Percentiles rank a stretch among this genome's conserved stretches.
Evolutionary conservation across 2,329 filamentous ascomycete species (phyloP).

Genomic region (Botrytis fabae): DNA sequence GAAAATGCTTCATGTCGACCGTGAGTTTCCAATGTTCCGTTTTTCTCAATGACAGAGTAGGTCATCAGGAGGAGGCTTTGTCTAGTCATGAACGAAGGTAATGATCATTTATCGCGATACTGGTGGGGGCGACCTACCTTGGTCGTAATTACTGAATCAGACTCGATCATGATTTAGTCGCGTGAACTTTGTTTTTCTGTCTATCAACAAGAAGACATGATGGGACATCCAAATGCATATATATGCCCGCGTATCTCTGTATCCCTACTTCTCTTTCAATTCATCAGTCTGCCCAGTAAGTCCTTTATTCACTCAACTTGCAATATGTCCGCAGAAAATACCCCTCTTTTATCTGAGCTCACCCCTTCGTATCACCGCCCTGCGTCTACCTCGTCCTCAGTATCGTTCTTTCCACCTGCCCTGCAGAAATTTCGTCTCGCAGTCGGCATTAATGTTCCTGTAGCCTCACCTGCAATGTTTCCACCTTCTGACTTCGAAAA

Average conservation of each 20-base stretch:
- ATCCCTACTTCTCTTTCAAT: background rate
- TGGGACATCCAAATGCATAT: background rate
- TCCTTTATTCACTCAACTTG: background rate
- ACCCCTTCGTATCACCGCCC: background rate
- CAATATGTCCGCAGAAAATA: slow-evolving; percentile 8
- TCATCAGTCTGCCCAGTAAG: background rate
- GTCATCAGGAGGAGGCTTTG: background rate
- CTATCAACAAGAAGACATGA: background rate
- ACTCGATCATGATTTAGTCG: slow-evolving; percentile 8
- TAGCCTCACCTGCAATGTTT: background rate
- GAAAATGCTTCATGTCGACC: background rate
- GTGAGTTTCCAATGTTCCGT: background rate
- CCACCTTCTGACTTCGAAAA: slow-evolving; percentile 29
- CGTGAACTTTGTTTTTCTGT: slow-evolving; percentile 15
- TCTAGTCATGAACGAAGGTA: background rate
- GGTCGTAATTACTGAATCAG: background rate
- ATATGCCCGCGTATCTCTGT: background rate
- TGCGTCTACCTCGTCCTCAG: background rate
- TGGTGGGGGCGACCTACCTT: background rate
- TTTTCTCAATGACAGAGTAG: background rate
- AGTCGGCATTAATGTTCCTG: slow-evolving; percentile 10
- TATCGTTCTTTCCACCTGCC: background rate
- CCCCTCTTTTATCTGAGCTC: slow-evolving; percentile 1
- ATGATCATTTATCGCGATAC: background rate
- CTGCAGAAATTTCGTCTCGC: slow-evolving; percentile 14